Evolutionary conservation across 805 yeast species (phyloP), one percentile per base, ranked within the genome.

Genomic region (Maudiozyma turicensis): DNA sequence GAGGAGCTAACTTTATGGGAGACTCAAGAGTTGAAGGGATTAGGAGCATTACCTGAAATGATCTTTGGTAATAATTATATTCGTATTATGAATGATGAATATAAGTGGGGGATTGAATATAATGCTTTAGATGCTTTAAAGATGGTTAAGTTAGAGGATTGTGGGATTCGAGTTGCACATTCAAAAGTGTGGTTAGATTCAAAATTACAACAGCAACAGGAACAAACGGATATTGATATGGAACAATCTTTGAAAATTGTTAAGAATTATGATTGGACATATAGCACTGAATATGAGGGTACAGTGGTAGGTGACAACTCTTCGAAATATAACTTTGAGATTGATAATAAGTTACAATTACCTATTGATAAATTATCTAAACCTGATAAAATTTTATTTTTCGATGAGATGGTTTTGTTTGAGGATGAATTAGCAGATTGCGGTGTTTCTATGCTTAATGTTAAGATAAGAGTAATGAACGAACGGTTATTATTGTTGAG

Each of bases 401-500:
- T 80, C 61, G 97, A 89, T 61, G 97, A 91, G 58, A 79, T 88
- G 72, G 79, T 86, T 6, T 70, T 93, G 33, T 93, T 78, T 63
- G 99, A 93, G 63, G 99, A 93, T 61, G 99, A 93, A 64, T 72
- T 93, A 48, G 98, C 95, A 4, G 99, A 93, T 64, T 93, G 91
- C 64, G 99, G 99, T 7, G 84, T 88, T 14, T 79, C 95, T 0
- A 76, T 86, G 48, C 68, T 86, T 48, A 80, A 81, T 47, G 81
- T 82, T 35, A 90, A 90, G 65, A 77, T 93, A 20, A 71, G 99
- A 53, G 96, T 89, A 4, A 93, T 93, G 97, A 81, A 81, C 6
- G 77, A 82, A 46, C 78, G 96, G 52, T 62, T 93, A 54, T 68
- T 93, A 38, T 57, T 91, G 34, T 70, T 93, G 43, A 78, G 82